These are phyloP conservation scores for Lanmaoa pseudosensibilis DNA, from an alignment of 768 basidiomycete genomes.

Conservation along the genomic window DNA sequence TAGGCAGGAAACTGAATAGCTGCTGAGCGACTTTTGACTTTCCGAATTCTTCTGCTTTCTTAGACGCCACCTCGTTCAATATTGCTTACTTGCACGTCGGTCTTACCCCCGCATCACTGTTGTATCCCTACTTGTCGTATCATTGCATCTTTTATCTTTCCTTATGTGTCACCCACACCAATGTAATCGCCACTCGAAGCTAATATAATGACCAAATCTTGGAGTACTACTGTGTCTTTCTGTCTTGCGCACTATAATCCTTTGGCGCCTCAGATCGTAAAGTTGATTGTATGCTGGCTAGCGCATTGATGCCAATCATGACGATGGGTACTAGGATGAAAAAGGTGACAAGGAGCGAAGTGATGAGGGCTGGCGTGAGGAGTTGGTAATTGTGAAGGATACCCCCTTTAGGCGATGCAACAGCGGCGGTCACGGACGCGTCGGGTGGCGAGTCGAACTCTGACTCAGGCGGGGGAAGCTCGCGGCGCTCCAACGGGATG, in stretches of 20 bases:
- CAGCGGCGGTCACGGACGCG: conserved; percentile 18
- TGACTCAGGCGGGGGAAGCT: conserved; percentile 32
- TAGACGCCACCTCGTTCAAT: conserved; percentile 14
- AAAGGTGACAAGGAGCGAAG: conserved; percentile 58
- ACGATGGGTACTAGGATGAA: conserved; percentile 70
- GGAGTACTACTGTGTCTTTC: conserved; percentile 65
- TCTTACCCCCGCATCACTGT: conserved; percentile 20
- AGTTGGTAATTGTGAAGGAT: conserved; percentile 75
- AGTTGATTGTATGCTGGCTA: conserved; percentile 75
- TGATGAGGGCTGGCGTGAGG: conserved; percentile 74
- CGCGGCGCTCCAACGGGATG: conserved; percentile 42
- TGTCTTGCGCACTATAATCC: conserved; percentile 66
- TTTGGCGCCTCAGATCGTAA: conserved; percentile 62
- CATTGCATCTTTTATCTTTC: conserved; percentile 27
- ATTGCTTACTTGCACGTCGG: conserved; percentile 11
- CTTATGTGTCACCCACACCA: conserved; percentile 13
- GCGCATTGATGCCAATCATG: conserved; percentile 59
- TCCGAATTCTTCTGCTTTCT: background rate
- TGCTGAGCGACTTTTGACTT: background rate
- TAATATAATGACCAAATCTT: conserved; percentile 19
- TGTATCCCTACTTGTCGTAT: conserved; percentile 32
- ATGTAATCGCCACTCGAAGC: conserved; percentile 21
- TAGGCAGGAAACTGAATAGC: conserved; percentile 29
- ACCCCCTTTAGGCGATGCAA: conserved; percentile 45
- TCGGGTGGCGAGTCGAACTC: conserved; percentile 31